Evolutionary conservation across 345 rosid genomes (phyloP).

Genomic region (Syzygium oleosum): DNA sequence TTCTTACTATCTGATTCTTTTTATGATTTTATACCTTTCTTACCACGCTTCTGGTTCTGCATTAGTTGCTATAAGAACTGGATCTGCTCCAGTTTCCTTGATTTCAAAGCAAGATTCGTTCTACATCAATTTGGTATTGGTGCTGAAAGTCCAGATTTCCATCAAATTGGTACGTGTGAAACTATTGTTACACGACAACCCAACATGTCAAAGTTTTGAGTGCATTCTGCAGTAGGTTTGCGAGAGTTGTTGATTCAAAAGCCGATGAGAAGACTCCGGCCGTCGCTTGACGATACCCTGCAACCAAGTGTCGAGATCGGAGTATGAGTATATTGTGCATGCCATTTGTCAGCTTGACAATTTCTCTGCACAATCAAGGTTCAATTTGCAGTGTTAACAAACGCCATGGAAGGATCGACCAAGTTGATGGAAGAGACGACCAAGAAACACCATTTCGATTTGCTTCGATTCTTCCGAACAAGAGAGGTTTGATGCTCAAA

Average conservation of each 20-base stretch:
- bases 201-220: background rate
- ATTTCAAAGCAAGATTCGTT: background rate
- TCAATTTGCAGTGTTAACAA: background rate
- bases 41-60: background rate
- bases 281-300: background rate
- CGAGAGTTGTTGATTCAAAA: background rate
- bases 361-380: background rate
- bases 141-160: background rate
- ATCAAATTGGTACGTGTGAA: background rate
- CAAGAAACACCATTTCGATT: background rate
- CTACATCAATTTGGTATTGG: background rate
- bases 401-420: background rate
- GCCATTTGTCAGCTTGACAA: background rate
- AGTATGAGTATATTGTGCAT: background rate
- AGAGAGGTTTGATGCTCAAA: background rate
- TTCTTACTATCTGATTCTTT: background rate
- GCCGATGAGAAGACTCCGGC: background rate
- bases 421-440: background rate
- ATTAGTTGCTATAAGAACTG: background rate
- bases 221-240: background rate
- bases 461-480: background rate
- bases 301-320: background rate
- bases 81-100: background rate
- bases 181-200: background rate
- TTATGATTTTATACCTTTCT: background rate